Evolutionary conservation across 1,139 yeast species (phyloP), one percentile per base, ranked within the genome.

Genomic region (Eremothecium sinecaudum): DNA sequence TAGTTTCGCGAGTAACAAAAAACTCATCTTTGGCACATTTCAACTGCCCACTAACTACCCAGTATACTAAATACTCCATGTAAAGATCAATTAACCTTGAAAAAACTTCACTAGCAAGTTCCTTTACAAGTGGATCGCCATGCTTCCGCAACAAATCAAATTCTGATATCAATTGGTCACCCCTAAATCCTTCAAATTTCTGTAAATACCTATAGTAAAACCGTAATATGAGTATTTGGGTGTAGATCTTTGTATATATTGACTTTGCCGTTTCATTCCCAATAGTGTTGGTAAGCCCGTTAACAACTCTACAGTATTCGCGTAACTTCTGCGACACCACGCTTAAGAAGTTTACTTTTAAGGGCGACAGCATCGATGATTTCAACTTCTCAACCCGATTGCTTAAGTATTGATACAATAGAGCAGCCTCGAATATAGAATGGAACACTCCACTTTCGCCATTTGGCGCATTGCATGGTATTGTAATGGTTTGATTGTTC

Each of bases 11-110:
- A 9, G 45, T 53, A 8, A 84, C 75, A 48, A 86, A 87, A 50
- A 84, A 83, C 45, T 80, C 93, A n/a, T 67, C 66, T 36, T 58
- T 53, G 11, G 69, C 71, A 28, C 68, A 72, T 25, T 64, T 61
- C 14, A 84, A 55, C 35, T 72, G 75, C 1, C 96, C 96, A 33
- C 69, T 62, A 1, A 74, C 56, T 2, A 83, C 56, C 96, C 96
- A 87, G 30, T 67, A 66, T 33, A 67, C 67, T 4, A 82, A 48
- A 21, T 75, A 66, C 30, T 71, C 75, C 41, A 69, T 71, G 51
- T 83, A 84, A 2, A 94, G 84, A 9, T 61, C 60, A 1, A 73
- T 61, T 4, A 75, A 65, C 26, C 64, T 64, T 4, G 55, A 41
- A 39, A 79, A 70, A n/a, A 81, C 59, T 5, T 60, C 48, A 0